phyloP scores from a whole-genome alignment of 768 basidiomycete genomes.

The Collybia mongolica region DNA sequence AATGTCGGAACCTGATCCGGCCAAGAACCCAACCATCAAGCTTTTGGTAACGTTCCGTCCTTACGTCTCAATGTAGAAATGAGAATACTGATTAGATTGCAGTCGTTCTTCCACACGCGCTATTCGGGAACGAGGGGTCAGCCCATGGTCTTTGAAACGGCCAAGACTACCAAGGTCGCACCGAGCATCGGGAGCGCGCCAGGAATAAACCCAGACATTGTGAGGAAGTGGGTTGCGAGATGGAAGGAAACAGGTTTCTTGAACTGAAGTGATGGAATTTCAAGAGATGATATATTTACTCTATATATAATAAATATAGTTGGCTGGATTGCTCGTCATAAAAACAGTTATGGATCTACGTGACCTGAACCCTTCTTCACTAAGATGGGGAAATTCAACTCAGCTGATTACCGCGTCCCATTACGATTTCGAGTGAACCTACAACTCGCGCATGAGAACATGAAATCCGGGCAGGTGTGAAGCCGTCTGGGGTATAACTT shows the following conservation, averaged over 20 bases:
- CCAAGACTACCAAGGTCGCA: slow-evolving; percentile 27
- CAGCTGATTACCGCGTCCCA: too few relatives aligned
- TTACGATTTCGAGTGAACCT: too few relatives aligned
- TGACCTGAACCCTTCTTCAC: too few relatives aligned
- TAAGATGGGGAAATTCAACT: too few relatives aligned
- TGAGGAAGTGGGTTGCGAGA: slow-evolving; percentile 38
- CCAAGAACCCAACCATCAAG: slow-evolving; percentile 41
- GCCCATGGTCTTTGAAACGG: slow-evolving; percentile 35
- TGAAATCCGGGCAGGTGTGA: too few relatives aligned
- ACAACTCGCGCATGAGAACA: too few relatives aligned
- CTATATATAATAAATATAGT: too few relatives aligned
- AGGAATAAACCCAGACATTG: slow-evolving; percentile 28
- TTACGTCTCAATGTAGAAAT: neutral
- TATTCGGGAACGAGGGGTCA: slow-evolving; percentile 18
- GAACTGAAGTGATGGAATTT: neutral
- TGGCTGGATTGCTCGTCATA: too few relatives aligned
- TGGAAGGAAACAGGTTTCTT: slow-evolving; percentile 42
- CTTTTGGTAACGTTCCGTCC: slow-evolving; percentile 26
- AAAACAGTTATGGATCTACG: too few relatives aligned
- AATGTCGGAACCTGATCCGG: slow-evolving; percentile 34
- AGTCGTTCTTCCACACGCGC: slow-evolving; percentile 34
- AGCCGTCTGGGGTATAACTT: too few relatives aligned
- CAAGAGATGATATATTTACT: too few relatives aligned
- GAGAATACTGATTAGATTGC: neutral
- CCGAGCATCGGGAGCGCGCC: slow-evolving; percentile 28